These are phyloP conservation scores for Bipolaris bicolor DNA, from an alignment of 2,329 filamentous ascomycete species.

Conservation along the genomic window DNA sequence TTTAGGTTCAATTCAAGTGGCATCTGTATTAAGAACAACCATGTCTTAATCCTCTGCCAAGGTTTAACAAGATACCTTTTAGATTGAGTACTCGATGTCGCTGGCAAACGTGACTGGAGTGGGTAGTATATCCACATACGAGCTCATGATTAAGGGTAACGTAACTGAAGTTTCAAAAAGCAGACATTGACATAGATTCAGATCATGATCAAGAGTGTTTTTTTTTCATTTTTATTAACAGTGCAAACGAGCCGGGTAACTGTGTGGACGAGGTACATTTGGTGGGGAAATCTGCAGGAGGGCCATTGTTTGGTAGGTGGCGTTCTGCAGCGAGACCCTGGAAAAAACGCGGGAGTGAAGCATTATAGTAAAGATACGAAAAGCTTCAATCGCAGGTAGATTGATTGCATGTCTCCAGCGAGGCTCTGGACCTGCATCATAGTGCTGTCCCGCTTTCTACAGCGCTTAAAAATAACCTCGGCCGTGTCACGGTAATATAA, in stretches of 20 bases:
- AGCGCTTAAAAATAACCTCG: constrained; percentile 39
- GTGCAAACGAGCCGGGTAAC: no score
- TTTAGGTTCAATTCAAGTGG: constrained; percentile 30
- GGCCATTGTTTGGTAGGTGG: constrained; percentile 6
- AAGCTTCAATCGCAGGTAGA: constrained; percentile 39
- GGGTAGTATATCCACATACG: not conserved
- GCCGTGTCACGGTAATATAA: constrained; percentile 27
- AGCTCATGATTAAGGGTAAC: not conserved
- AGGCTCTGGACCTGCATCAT: constrained; percentile 27
- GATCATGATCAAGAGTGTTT: not conserved
- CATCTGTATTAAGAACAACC: constrained; percentile 28
- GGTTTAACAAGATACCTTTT: constrained; percentile 20
- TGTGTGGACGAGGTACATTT: not conserved
- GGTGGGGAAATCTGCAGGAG: constrained; percentile 8
- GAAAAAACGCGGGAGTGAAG: constrained; percentile 17
- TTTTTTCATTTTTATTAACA: no score
- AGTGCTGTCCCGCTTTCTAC: constrained; percentile 10
- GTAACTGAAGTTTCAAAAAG: not conserved
- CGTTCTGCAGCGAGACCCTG: constrained; percentile 12
- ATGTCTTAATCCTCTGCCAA: constrained; percentile 24
- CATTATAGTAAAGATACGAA: constrained; percentile 42
- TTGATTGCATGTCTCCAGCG: constrained; percentile 25
- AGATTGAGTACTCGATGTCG: constrained; percentile 33
- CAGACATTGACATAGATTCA: not conserved
- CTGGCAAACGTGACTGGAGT: constrained; percentile 14